Evolutionary conservation across 129 eudicot genomes (phyloP), one percentile per base, ranked within the genome.

Genomic region (Artemisia annua): DNA sequence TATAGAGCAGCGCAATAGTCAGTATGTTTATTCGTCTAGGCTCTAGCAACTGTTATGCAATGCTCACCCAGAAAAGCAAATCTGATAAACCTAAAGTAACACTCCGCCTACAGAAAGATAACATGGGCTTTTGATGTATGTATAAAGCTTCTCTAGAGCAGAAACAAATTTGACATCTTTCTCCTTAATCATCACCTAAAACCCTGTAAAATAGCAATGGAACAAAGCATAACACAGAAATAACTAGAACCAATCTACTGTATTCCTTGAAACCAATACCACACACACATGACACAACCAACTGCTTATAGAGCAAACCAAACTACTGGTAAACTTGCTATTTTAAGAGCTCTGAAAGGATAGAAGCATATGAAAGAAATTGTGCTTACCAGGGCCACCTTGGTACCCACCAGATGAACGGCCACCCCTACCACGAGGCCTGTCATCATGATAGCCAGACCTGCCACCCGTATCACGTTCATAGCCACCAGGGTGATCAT

Each of bases 351-450:
- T 30, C 35, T 30, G 35, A 30, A 30, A 30, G 35, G 35, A 30
- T 30, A 30, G 35, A 30, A 30, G 35, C 35, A 3, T 4, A 30
- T 30, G 35, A 30, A 30, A 30, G 35, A 64, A 32, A 11, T n/a
- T 66, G 74, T 54, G 70, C 85, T 73, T 87, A 87, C 89, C 89
- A 81, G 88, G 81, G 77, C 91, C 94, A 75, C 91, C 84, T 76
- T 83, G 92, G 70, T 82, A 90, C 56, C 96, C 97, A 86, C 91
- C 97, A 74, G 85, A 69, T 17, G 89, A 51, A n/a, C 97, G 96
- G 1, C 94, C 97, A 69, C 69, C 81, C 76, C 99, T 87, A 61
- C 99, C 99, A 85, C 85, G 94, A 58, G 92, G 82, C 84, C 97
- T 90, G 67, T 95, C 99, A 83, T 88, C 94, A 26, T 82, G 83